Conservation (phyloP, 768 basidiomycete species). For the Mycena leptocephala region DNA sequence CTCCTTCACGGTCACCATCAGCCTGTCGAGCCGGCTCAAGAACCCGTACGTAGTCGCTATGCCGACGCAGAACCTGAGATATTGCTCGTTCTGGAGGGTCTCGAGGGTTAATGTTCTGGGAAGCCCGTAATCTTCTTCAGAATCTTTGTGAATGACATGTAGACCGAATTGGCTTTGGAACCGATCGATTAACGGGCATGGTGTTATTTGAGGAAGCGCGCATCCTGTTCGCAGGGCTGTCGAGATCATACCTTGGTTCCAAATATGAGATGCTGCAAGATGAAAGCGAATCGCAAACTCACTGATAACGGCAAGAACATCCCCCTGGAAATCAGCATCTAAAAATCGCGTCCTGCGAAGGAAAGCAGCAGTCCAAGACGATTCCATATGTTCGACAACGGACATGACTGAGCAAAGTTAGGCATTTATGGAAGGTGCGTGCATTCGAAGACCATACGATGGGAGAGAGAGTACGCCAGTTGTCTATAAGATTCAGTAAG, state of each 20-base stretch:
- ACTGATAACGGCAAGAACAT: constrained; percentile 89
- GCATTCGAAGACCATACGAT: constrained; percentile 47
- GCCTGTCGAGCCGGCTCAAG: constrained; percentile 79
- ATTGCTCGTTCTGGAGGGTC: constrained; percentile 84
- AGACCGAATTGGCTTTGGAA: constrained; percentile 65
- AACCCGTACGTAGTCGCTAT: constrained; percentile 80
- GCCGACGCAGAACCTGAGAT: constrained; percentile 84
- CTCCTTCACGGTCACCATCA: constrained; percentile 90
- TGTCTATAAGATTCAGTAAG: constrained; percentile 60
- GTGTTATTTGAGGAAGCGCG: constrained; percentile 90
- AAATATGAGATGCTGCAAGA: background rate
- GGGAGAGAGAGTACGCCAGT: constrained; percentile 77
- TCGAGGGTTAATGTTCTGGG: constrained; percentile 81
- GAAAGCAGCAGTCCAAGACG: constrained; percentile 85
- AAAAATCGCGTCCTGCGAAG: constrained; percentile 81
- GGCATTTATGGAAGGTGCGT: background rate
- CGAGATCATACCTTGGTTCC: constrained; percentile 77
- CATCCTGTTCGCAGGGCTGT: constrained; percentile 81
- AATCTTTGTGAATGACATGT: constrained; percentile 79
- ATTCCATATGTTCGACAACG: constrained; percentile 80
- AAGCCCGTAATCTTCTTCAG: constrained; percentile 83
- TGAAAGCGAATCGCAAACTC: constrained; percentile 37
- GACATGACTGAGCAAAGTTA: constrained; percentile 64
- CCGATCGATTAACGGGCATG: constrained; percentile 75
- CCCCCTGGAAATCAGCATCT: constrained; percentile 89